Conservation (phyloP, 1,284 basidiomycete species). For the Cryptococcus sp. region DNA sequence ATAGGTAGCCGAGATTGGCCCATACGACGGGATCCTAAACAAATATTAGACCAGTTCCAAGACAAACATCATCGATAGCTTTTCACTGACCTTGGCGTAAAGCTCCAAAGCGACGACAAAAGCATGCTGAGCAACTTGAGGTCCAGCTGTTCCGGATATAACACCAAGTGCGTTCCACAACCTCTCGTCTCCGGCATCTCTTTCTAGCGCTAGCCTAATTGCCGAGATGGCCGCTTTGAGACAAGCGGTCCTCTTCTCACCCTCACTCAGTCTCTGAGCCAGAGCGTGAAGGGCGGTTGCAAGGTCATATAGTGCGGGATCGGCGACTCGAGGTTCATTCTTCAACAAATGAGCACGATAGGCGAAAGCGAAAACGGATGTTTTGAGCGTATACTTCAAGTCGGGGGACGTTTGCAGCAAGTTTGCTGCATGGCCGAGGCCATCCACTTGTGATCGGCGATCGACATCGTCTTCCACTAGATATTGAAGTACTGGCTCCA, state of each 20-base stretch:
- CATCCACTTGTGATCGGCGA: slow-evolving; percentile 36
- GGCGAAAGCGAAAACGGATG: slow-evolving; percentile 70
- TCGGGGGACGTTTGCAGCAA: slow-evolving; percentile 32
- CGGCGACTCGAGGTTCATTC: slow-evolving; percentile 59
- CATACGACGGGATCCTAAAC: slow-evolving; percentile 72
- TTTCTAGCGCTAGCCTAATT: slow-evolving; percentile 72
- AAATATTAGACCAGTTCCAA: slow-evolving; percentile 6
- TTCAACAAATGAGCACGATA: slow-evolving; percentile 70
- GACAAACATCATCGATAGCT: not conserved
- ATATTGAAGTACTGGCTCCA: slow-evolving; percentile 41
- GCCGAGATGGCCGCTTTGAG: slow-evolving; percentile 64
- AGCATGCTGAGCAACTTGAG: slow-evolving; percentile 74
- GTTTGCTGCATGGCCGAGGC: slow-evolving; percentile 43
- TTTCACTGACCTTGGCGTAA: slow-evolving; percentile 65
- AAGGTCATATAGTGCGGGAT: slow-evolving; percentile 75
- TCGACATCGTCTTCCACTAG: slow-evolving; percentile 49
- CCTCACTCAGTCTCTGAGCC: slow-evolving; percentile 35
- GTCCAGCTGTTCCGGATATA: slow-evolving; percentile 39
- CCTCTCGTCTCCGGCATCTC: slow-evolving; percentile 69
- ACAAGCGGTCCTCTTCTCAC: slow-evolving; percentile 44
- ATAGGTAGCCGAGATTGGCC: slow-evolving; percentile 88
- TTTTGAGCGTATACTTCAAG: slow-evolving; percentile 55
- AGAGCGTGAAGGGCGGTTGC: slow-evolving; percentile 67
- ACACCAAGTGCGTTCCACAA: slow-evolving; percentile 69
- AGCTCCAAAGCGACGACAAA: slow-evolving; percentile 88